Conservation (phyloP, 148 eudicot genomes). For the Arbutus unedo region DNA sequence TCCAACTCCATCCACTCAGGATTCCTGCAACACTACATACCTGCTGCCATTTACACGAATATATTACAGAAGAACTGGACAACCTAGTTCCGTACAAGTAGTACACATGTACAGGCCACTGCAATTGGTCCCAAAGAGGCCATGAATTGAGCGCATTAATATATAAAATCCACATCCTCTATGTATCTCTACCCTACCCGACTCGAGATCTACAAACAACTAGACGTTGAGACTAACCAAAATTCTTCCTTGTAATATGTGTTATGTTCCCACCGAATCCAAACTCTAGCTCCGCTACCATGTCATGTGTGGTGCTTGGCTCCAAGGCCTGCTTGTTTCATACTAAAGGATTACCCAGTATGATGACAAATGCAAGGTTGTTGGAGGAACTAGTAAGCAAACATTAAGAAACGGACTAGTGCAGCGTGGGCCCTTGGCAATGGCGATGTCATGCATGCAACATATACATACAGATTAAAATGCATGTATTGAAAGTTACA, state of each 20-base stretch:
- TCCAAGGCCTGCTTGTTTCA: neutral
- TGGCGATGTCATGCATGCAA: slow-evolving; percentile 8
- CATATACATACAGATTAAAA: neutral
- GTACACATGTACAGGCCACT: neutral
- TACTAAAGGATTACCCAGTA: neutral
- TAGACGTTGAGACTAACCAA: too few species aligned
- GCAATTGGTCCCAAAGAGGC: neutral
- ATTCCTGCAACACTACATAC: neutral
- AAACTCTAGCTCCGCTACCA: too few species aligned
- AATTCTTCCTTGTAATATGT: too few species aligned
- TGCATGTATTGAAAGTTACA: too few species aligned
- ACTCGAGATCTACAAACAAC: too few species aligned
- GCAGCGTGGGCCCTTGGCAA: neutral
- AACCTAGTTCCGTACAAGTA: neutral
- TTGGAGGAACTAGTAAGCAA: neutral
- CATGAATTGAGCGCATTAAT: neutral
- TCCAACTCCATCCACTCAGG: slow-evolving; percentile 7
- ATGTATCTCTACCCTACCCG: too few species aligned
- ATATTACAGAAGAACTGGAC: neutral
- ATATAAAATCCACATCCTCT: neutral
- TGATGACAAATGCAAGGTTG: slow-evolving; percentile 1
- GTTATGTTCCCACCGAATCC: too few species aligned
- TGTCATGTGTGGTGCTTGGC: neutral
- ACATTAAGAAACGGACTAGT: neutral
- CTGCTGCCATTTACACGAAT: neutral